Base-by-base conservation (phyloP, 2,329 filamentous ascomycete genomes). In the Nothophoma quercina region DNA sequence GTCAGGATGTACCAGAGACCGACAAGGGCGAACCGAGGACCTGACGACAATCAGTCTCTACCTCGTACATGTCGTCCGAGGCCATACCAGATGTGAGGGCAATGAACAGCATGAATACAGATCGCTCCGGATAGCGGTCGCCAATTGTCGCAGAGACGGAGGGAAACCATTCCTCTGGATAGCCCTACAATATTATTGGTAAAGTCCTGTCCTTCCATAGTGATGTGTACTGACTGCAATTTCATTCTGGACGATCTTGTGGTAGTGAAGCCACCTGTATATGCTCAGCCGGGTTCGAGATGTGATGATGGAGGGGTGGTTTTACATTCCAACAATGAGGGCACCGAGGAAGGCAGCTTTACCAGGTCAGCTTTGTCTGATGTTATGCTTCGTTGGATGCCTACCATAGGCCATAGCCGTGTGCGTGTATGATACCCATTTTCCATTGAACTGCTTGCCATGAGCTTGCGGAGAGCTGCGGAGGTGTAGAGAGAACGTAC, bases 191-290 rank as follows among this genome's bases (percentile, higher is more conserved):
- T 13, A 43, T 35, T 33, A 47, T 70, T 58, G 56, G 61, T 48
- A 58, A 41, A 25, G 12, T 21, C 21, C 5, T 1, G 38, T 26
- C 5, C n/a, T 3, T 21, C 7, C 7, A 1, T 3, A 16, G 12
- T 7, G 1, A 21, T 8, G 13, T 23, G 6, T 19, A 74, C 77
- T 67, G 61, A 82, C 79, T 75, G 92, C 96, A 79, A 93, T 90
- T 77, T 99, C 92, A 77, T 99, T 99, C 77, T 97, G 83, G 49
- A 99, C 95, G 64, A 99, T 99, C 80, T 99, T 99, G 71, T 89
- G 85, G 78, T 95, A 98, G 78, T 99, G 95, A 40, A 99, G 83
- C 48, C 81, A 83, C 49, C 88, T 80, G 62, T 21, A n/a, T 28
- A 36, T 49, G 41, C 58, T 75, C 52, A 69, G 63, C 51, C 43